Base-by-base conservation (phyloP, 805 yeast species). In the Suhomyces tanzawaensis region DNA sequence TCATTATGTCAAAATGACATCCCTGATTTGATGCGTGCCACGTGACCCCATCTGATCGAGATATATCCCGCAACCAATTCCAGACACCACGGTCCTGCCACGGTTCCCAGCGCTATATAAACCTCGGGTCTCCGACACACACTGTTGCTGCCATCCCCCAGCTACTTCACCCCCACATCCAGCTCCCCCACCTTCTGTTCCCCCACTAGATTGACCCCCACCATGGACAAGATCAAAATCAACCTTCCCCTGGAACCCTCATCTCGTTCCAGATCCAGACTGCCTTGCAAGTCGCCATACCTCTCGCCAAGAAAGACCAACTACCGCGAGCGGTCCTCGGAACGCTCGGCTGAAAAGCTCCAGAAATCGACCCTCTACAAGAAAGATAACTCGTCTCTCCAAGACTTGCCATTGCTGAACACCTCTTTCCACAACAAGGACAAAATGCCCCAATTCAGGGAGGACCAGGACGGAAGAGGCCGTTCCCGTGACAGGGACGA, bases 401-500 rank as follows among this genome's bases (percentile, higher is more conserved):
- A 48, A 11, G 55, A 50, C 24, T 25, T 48, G 11, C 52, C 55
- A 3, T 36, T 48, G 22, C 43, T 40, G 43, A 48, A 50, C 41
- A 41, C 55, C 7, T 50, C 53, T 16, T 47, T 30, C 39, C 42
- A 42, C 36, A 48, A 45, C 34, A 39, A 31, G 37, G 32, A 32
- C 26, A 39, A 37, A 16, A 33, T 36, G 15, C 50, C 51, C 7
- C 49, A 51, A 30, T 32, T 29, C 27, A 42, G 37, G 33, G 26
- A 34, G 4, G 56, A 51, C 29, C 54, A 49, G 38, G 52, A 51
- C 22, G 42, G 43, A 31, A 34, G 64, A 39, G 60, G 61, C 24
- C 51, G 58, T 42, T 37, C 51, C 27, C 52, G 48, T 45, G 52
- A 37, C 34, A 52, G 64, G 37, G 51, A 45, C n/a, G 21, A 30